These are phyloP conservation scores for Penstemon newberryi DNA, from an alignment of 257 asterid species.

Conservation along the genomic window DNA sequence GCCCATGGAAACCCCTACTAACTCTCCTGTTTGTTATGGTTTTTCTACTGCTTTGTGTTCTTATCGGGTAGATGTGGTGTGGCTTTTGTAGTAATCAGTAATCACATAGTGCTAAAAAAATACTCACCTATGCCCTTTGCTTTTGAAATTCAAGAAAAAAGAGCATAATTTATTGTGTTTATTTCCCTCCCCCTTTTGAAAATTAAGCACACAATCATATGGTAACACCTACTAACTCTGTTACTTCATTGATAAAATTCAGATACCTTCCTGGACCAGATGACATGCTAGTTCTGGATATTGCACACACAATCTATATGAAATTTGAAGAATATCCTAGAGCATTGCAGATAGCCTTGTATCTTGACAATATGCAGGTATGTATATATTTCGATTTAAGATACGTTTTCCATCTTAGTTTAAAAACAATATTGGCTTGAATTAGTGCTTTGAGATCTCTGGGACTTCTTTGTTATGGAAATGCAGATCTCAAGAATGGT, in stretches of 20 bases:
- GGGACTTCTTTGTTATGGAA: too few species aligned
- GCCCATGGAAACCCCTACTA: background rate
- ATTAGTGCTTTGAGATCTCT: too few species aligned
- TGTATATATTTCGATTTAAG: slow-evolving; percentile 26
- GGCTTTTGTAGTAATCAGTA: background rate
- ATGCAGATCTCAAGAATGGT: slow-evolving; percentile 15
- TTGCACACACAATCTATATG: slow-evolving; percentile 77
- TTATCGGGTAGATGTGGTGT: background rate
- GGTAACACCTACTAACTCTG: slow-evolving; percentile 20
- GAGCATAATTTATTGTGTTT: background rate
- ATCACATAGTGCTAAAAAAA: background rate
- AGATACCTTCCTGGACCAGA: slow-evolving; percentile 97
- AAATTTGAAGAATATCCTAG: slow-evolving; percentile 77
- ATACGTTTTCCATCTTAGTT: slow-evolving; percentile 14
- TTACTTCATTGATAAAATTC: slow-evolving; percentile 27
- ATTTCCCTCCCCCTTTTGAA: slow-evolving; percentile 6
- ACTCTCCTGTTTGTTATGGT: background rate
- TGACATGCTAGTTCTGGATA: slow-evolving; percentile 75
- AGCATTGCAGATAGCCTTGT: slow-evolving; percentile 79
- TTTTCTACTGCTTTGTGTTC: background rate
- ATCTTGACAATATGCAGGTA: slow-evolving; percentile 82
- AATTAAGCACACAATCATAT: background rate
- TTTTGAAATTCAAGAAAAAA: slow-evolving; percentile 1
- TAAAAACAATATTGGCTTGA: background rate
- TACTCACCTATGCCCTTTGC: background rate